phyloP scores from a whole-genome alignment of 2,329 filamentous ascomycete species.

The Leptographium wingfieldii region DNA sequence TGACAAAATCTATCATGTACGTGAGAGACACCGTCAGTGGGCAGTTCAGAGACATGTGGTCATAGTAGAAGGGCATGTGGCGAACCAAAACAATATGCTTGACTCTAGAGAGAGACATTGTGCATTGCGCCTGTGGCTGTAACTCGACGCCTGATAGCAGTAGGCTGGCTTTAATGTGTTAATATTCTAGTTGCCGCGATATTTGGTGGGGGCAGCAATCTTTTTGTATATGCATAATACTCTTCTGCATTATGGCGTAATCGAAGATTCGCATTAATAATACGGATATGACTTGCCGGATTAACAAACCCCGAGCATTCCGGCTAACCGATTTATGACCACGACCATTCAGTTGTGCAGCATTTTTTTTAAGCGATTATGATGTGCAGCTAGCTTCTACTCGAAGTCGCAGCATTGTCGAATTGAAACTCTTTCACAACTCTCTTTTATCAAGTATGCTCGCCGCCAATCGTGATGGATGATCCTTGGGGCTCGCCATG shows the following conservation, averaged over 20 bases:
- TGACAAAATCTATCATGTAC: constrained; percentile 53
- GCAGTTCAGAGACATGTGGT: not conserved
- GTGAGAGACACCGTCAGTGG: not conserved
- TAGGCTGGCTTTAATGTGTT: not conserved
- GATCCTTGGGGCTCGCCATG: constrained; percentile 53
- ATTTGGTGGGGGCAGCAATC: not conserved
- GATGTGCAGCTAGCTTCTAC: not conserved
- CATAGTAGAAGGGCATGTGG: not conserved
- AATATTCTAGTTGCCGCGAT: not conserved
- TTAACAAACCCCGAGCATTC: not conserved
- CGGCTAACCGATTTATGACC: not conserved
- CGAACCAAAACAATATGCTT: constrained; percentile 61
- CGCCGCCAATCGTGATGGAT: constrained; percentile 32
- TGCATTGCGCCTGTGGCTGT: not conserved
- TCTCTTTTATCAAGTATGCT: constrained; percentile 7
- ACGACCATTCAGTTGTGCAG: not conserved
- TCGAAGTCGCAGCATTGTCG: not conserved
- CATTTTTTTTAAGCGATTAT: not conserved
- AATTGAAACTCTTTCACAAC: not conserved
- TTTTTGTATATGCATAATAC: not conserved
- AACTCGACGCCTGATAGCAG: not conserved
- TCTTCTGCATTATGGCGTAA: not conserved
- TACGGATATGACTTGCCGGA: not conserved
- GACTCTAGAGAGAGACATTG: constrained; percentile 56
- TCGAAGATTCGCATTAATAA: not conserved